A percentile compares a stretch with the other conserved stretches of the same genome.
These are phyloP conservation scores for Middelhovenomyces tepae DNA, from an alignment of 805 yeast species.

Conservation along the genomic window DNA sequence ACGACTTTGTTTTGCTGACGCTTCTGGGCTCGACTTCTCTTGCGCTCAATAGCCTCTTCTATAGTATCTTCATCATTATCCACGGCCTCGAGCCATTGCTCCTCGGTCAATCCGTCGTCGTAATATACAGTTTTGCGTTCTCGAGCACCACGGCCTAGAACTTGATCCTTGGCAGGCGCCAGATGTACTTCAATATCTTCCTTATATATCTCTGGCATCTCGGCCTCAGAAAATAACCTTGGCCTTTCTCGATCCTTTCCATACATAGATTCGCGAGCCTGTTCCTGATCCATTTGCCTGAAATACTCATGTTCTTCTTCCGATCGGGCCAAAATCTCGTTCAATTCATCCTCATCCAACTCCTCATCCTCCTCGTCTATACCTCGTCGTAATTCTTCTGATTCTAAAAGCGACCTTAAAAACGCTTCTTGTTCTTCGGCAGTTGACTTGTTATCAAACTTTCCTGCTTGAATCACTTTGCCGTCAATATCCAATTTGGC, in stretches of 20 bases:
- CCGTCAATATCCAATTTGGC: constrained; percentile 94
- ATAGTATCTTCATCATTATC: constrained; percentile 48
- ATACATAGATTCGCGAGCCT: constrained; percentile 36
- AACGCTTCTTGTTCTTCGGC: constrained; percentile 96
- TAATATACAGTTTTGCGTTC: constrained; percentile 63
- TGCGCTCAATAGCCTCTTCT: constrained; percentile 45
- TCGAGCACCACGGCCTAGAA: constrained; percentile 62
- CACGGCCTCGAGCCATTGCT: constrained; percentile 71
- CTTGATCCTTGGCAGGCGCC: constrained; percentile 28
- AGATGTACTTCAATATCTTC: constrained; percentile 38
- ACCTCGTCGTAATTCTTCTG: constrained; percentile 58
- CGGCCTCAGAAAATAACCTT: constrained; percentile 57
- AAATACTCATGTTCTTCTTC: constrained; percentile 62
- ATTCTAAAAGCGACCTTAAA: constrained; percentile 75
- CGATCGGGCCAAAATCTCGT: constrained; percentile 75
- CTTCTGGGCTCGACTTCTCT: constrained; percentile 17
- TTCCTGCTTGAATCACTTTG: constrained; percentile 97
- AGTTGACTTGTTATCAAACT: constrained; percentile 92
- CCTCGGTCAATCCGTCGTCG: constrained; percentile 84
- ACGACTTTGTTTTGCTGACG: background rate
- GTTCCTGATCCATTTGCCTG: constrained; percentile 51
- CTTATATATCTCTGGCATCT: constrained; percentile 71
- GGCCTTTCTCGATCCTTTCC: constrained; percentile 30
- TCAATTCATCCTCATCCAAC: constrained; percentile 74
- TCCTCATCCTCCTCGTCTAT: constrained; percentile 67